Base-by-base conservation (phyloP, 148 eudicot genomes). In the Cornus kousa region DNA sequence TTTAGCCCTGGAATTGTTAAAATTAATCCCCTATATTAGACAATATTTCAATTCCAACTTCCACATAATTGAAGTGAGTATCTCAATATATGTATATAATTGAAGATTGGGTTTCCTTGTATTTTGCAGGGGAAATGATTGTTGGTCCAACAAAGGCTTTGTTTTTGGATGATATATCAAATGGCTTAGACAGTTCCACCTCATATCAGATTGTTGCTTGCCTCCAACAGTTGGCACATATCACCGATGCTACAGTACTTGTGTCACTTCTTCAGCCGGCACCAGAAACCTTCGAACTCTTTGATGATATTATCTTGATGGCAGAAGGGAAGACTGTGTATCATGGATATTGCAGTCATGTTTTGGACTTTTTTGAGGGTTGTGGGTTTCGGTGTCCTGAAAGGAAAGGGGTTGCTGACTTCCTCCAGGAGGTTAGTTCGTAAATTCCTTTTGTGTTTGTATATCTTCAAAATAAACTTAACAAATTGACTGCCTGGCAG, bases 91-190 rank as follows among this genome's bases (percentile, higher is more conserved):
- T 32, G 10, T 37, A 11, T 5, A 35, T 17, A 46, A 1, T 35
- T 37, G 71, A 70, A 13, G 23, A 43, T 76, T 28, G 9, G 7
- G 72, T 76, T 43, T 39, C 35, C 46, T 28, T 20, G 62, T 72
- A 32, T 79, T 35, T 35, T 2, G 53, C 86, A 95, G 98, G 94
- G 23, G 97, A 95, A 86, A 95, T 95, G 97, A 88, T 93, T 74
- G 93, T 95, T 48, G 98, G 98, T 57, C 93, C 98, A 6, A 85
- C 90, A 66, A 91, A 78, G 79, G 92, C 93, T 70, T 75, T 92
- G 32, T 87, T 94, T 71, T 86, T 94, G 98, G 98, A 94, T 85
- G 97, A 94, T 82, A 94, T 94, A 81, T 91, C 98, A 77, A 92
- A 88, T 87, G 97, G 98, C 22, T 81, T 94, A 76, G 98, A 95